Evolutionary conservation across 495 filamentous ascomycete genomes (phyloP).

Genomic region (Apiosordaria backusii): DNA sequence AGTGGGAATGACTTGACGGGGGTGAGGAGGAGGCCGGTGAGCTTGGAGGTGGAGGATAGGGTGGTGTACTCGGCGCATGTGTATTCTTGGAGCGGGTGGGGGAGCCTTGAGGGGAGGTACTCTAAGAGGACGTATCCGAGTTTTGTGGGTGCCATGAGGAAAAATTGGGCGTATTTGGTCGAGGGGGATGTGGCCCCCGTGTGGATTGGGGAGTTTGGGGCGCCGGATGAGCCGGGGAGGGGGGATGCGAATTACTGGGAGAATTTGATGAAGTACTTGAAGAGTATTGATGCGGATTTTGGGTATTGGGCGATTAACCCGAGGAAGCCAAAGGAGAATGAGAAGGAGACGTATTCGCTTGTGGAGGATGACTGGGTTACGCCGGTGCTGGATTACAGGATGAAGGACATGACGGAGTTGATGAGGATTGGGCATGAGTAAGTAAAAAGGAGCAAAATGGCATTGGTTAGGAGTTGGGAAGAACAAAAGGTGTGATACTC

Average conservation of each 20-base stretch:
- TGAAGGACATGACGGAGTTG: conserved; percentile 53
- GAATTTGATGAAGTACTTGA: conserved; percentile 53
- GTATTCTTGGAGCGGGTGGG: conserved; percentile 62
- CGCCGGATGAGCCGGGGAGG: conserved; percentile 42
- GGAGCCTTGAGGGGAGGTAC: conserved; percentile 49
- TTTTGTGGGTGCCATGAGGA: conserved; percentile 54
- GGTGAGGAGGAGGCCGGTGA: conserved; percentile 47
- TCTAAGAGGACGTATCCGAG: conserved; percentile 50
- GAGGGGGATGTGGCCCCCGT: conserved; percentile 55
- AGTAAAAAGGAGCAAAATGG: background rate
- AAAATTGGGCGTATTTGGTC: conserved; percentile 60
- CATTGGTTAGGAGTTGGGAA: background rate
- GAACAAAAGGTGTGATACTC: background rate
- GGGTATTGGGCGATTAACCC: conserved; percentile 65
- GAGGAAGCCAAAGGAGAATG: conserved; percentile 51
- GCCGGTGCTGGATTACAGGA: conserved; percentile 52
- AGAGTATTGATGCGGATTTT: conserved; percentile 54
- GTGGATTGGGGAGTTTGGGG: conserved; percentile 61
- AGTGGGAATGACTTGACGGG: conserved; percentile 56
- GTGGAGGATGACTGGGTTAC: conserved; percentile 57
- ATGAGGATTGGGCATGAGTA: conserved; percentile 27
- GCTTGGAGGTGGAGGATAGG: conserved; percentile 46
- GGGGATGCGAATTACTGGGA: conserved; percentile 58
- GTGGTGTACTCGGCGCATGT: conserved; percentile 63
- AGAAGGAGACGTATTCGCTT: conserved; percentile 52